These are phyloP conservation scores for Plectosphaerella sp. DNA, from an alignment of 2,329 filamentous ascomycete species.

Conservation along the genomic window DNA sequence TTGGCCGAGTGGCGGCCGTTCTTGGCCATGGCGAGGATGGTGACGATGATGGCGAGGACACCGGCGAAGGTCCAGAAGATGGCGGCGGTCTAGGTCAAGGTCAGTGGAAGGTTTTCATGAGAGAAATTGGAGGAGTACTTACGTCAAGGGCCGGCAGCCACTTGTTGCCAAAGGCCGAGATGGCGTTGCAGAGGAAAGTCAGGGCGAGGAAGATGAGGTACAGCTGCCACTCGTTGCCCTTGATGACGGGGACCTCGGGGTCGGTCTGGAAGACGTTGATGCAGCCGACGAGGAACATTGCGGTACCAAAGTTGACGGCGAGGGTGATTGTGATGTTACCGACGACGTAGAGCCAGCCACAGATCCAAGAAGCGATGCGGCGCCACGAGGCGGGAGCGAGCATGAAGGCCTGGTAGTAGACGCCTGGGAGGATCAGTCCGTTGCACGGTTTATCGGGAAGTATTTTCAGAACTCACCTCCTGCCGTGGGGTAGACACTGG, in stretches of 20 bases:
- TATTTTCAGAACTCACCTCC: conserved; percentile 59
- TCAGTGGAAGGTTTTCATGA: conserved; percentile 8
- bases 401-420: conserved; percentile 78
- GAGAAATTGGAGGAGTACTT: conserved; percentile 26
- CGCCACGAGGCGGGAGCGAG: conserved; percentile 58
- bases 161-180: conserved; percentile 63
- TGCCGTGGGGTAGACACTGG: conserved; percentile 70
- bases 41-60: conserved; percentile 60
- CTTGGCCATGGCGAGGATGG: conserved; percentile 62
- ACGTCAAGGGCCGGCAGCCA: conserved; percentile 68
- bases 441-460: too few species aligned
- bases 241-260: conserved; percentile 37
- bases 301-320: conserved; percentile 79
- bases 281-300: conserved; percentile 55
- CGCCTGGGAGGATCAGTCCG: conserved; percentile 33
- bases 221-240: conserved; percentile 57
- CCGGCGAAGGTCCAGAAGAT: conserved; percentile 73
- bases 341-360: conserved; percentile 72
- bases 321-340: conserved; percentile 80
- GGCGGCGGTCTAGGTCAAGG: conserved; percentile 53
- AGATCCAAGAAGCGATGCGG: conserved; percentile 63
- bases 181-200: conserved; percentile 58
- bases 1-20: conserved; percentile 58
- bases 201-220: conserved; percentile 68
- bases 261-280: conserved; percentile 50